phyloP scores from a whole-genome alignment of 495 filamentous ascomycete species.

The Echria macrotheca region DNA sequence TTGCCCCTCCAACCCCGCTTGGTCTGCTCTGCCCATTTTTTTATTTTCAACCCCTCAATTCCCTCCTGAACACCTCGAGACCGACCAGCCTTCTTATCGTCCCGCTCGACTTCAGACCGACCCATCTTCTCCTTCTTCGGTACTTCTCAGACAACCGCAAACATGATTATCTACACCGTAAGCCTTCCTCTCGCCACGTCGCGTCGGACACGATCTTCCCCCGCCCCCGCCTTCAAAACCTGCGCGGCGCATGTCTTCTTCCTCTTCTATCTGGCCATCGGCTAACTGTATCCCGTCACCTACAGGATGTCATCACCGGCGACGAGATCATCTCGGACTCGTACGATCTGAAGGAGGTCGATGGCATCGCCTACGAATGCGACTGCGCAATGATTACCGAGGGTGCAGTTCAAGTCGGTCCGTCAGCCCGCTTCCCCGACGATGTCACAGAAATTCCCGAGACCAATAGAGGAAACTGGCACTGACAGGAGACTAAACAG shows the following conservation, averaged over 20 bases:
- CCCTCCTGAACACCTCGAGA: conserved; percentile 2
- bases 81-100: conserved; percentile 3
- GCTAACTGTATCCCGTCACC: conserved; percentile 10
- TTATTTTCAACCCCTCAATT: conserved; percentile 15
- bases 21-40: conserved; percentile 6
- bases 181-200: conserved; percentile 51
- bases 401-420: conserved; percentile 68
- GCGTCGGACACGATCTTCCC: no score
- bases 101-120: conserved; percentile 1
- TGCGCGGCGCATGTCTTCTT: neutral
- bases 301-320: conserved; percentile 78
- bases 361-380: conserved; percentile 74
- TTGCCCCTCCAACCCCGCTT: conserved; percentile 25
- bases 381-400: conserved; percentile 82
- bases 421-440: conserved; percentile 25
- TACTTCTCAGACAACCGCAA: conserved; percentile 29
- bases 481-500: conserved; percentile 40
- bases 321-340: conserved; percentile 97
- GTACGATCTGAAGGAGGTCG: conserved; percentile 70
- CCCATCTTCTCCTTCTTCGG: conserved; percentile 11
- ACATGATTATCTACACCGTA: conserved; percentile 92
- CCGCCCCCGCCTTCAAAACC: no score
- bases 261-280: no score
- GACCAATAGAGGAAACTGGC: no score
- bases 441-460: no score